Base-by-base conservation (phyloP, 2,329 filamentous ascomycete genomes). In the Fusarium liriodendri region DNA sequence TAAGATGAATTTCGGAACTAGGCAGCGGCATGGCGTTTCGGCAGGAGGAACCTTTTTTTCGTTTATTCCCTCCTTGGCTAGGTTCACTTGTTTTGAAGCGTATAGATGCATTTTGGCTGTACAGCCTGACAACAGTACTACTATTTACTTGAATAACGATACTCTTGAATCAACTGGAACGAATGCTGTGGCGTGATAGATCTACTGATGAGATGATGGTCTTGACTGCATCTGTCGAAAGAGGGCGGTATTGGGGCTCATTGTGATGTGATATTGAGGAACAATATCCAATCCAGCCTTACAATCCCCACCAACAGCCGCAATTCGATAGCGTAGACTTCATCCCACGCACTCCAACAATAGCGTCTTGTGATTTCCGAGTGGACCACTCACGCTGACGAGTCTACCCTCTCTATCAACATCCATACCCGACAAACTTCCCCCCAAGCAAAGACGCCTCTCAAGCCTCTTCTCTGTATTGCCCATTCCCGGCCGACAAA, bases 11-110 rank as follows among this genome's bases (percentile, higher is more conserved):
- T 27, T 6, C 59, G 22, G n/a, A 10, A 25, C 52, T 59, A n/a
- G 45, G 35, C 25, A 66, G 38, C 52, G 59, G 65, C 69, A 42
- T 20, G 72, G 71, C 72, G 71, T 74, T 63, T 27, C 25, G 61
- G 61, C 42, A 33, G 13, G 25, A 54, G 18, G 16, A 40, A 22
- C 18, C 8, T 38, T n/a, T 22, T 27, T 18, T 52, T 52, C 25
- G 16, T 33, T 55, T 37, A 54, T 40, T 33, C 60, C 25, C n/a
- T 55, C 35, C 22, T 62, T 54, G 33, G 38, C 38, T 10, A 29
- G 45, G 45, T 18, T 32, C 11, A 29, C 32, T 22, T 38, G 60
- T 11, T 22, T 50, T 47, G 33, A 22, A 42, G 61, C 61, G 35
- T 33, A 33, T 22, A 63, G 38, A 47, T 45, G 57, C 10, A 29